These are phyloP conservation scores for Harringtonia aguacate DNA, from an alignment of 2,329 filamentous ascomycete species.

Conservation along the genomic window DNA sequence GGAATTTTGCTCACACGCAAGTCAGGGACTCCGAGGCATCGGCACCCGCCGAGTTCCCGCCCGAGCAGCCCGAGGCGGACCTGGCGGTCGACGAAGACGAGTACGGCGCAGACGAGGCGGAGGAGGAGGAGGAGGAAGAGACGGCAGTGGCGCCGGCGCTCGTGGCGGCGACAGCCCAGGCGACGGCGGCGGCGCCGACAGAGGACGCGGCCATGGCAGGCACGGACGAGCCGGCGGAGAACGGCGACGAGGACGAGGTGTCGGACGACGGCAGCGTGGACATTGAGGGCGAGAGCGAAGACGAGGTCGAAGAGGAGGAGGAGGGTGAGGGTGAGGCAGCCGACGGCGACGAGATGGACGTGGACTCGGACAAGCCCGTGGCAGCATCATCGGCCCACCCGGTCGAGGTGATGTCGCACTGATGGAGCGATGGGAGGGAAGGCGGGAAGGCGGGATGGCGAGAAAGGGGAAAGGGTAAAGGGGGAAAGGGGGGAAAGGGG, in stretches of 20 bases:
- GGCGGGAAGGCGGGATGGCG: too few relatives aligned
- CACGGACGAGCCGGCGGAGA: conserved; percentile 17
- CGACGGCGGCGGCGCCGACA: conserved; percentile 8
- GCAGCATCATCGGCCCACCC: conserved; percentile 9
- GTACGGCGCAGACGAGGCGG: conserved; percentile 84
- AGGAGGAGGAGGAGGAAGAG: conserved; percentile 38
- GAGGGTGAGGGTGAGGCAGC: conserved; percentile 17
- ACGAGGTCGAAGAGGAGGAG: conserved; percentile 25
- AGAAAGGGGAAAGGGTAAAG: too few relatives aligned
- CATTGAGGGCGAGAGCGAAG: conserved; percentile 27
- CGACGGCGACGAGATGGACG: conserved; percentile 24
- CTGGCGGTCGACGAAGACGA: conserved; percentile 72
- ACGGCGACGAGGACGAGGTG: conserved; percentile 23
- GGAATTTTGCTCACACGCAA: neutral
- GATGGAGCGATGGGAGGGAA: too few relatives aligned
- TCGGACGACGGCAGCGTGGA: conserved; percentile 28
- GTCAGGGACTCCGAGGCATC: conserved; percentile 93
- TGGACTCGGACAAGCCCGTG: conserved; percentile 20
- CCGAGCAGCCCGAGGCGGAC: conserved; percentile 95
- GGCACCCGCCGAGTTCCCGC: conserved; percentile 89
- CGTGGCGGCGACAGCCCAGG: too few relatives aligned
- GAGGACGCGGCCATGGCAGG: conserved; percentile 23
- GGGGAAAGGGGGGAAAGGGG: too few relatives aligned
- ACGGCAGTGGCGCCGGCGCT: conserved; percentile 1
- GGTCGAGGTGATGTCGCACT: conserved; percentile 18